phyloP scores from a whole-genome alignment of 768 basidiomycete species.

The Xanthoconium stramineum region DNA sequence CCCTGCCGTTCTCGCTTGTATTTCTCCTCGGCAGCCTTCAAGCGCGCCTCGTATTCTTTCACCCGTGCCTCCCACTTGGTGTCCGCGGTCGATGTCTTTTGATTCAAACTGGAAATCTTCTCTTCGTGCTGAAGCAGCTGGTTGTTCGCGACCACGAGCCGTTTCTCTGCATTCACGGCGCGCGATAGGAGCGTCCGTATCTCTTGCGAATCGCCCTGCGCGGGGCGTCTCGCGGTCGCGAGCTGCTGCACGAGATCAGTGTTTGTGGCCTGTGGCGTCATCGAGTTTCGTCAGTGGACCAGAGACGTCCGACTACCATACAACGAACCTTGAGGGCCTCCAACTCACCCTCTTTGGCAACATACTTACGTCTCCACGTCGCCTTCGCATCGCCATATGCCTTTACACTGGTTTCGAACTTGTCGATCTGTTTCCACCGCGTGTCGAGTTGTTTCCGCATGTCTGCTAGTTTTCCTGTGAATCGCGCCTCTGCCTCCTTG shows the following conservation, averaged over 20 bases:
- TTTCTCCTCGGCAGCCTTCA: slow-evolving; percentile 85
- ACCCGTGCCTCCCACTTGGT: slow-evolving; percentile 94
- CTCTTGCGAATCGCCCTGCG: slow-evolving; percentile 63
- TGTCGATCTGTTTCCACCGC: slow-evolving; percentile 90
- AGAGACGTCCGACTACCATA: background rate
- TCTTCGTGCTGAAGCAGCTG: slow-evolving; percentile 84
- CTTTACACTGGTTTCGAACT: slow-evolving; percentile 85
- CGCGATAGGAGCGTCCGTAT: slow-evolving; percentile 67
- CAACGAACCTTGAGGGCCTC: slow-evolving; percentile 73
- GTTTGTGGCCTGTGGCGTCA: slow-evolving; percentile 55
- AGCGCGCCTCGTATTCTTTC: slow-evolving; percentile 80
- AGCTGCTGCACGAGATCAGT: slow-evolving; percentile 73
- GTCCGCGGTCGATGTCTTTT: slow-evolving; percentile 71
- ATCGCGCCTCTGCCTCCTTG: slow-evolving; percentile 74
- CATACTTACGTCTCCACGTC: slow-evolving; percentile 79
- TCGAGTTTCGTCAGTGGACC: background rate
- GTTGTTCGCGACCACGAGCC: slow-evolving; percentile 81
- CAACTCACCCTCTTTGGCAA: slow-evolving; percentile 84
- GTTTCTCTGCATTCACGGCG: slow-evolving; percentile 80
- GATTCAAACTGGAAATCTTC: slow-evolving; percentile 69
- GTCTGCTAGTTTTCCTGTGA: slow-evolving; percentile 68
- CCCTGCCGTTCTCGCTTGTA: slow-evolving; percentile 94
- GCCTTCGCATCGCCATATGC: slow-evolving; percentile 76
- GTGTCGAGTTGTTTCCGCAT: slow-evolving; percentile 85
- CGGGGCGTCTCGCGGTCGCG: slow-evolving; percentile 54